Evolutionary conservation across 1,284 basidiomycete species (phyloP).

Genomic region (Ceratorhiza oryzae-sativae): DNA sequence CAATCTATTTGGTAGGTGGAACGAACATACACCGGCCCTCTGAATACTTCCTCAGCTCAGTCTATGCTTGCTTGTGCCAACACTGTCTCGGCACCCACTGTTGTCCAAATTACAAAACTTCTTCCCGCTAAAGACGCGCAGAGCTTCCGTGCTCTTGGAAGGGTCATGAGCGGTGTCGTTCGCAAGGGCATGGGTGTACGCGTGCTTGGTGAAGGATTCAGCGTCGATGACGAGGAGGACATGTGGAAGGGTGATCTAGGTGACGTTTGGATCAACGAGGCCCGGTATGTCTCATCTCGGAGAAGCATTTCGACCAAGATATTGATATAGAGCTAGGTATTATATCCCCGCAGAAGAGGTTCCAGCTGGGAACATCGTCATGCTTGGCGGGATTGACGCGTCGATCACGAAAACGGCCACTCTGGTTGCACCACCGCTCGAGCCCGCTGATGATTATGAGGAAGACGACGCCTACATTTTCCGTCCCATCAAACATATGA

Average conservation of each 20-base stretch:
- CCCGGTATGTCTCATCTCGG: constrained; percentile 62
- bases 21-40: constrained; percentile 84
- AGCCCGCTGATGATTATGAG: constrained; percentile 35
- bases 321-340: constrained; percentile 64
- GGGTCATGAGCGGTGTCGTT: constrained; percentile 92
- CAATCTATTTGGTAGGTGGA: constrained; percentile 61
- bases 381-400: constrained; percentile 91
- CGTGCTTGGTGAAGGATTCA: constrained; percentile 97
- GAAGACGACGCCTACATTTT: constrained; percentile 93
- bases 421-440: constrained; percentile 70
- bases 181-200: constrained; percentile 85
- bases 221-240: constrained; percentile 98
- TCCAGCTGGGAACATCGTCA: constrained; percentile 90
- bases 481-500: constrained; percentile 94
- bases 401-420: constrained; percentile 97
- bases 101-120: constrained; percentile 92
- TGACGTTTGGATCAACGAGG: constrained; percentile 88
- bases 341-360: constrained; percentile 87
- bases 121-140: constrained; percentile 96
- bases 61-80: constrained; percentile 86
- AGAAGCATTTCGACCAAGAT: neutral
- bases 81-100: constrained; percentile 74
- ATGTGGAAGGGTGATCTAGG: constrained; percentile 90
- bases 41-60: constrained; percentile 76
- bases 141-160: constrained; percentile 94